Evolutionary conservation across 176 grass and related monocot species (phyloP).

Genomic region (Canna indica): DNA sequence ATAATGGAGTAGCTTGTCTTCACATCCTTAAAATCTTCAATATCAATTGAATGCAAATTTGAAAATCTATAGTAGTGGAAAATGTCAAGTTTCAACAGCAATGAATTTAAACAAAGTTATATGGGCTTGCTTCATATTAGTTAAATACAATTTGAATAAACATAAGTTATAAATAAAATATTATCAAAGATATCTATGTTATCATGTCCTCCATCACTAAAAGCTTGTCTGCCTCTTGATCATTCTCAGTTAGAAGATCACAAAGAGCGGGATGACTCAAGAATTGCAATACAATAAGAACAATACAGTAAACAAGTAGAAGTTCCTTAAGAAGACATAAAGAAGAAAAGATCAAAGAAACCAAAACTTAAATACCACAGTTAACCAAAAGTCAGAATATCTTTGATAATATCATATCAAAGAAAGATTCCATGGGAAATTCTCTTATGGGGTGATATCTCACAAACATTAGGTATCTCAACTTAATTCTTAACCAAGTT

Average conservation of each 20-base stretch:
- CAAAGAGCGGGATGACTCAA: conserved; percentile 76
- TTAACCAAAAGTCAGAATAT: conserved; percentile 94
- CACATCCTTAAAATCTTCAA: conserved; percentile 76
- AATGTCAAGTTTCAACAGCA: no score
- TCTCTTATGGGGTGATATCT: neutral
- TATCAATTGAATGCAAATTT: conserved; percentile 65
- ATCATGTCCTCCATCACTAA: no score
- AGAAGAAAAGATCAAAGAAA: neutral
- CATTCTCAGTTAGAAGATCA: conserved; percentile 60
- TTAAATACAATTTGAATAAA: no score
- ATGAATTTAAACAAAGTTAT: no score
- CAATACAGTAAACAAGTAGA: neutral
- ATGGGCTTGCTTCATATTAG: no score
- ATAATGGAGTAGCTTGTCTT: conserved; percentile 79
- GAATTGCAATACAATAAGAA: conserved; percentile 41
- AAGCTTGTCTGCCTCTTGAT: conserved; percentile 60
- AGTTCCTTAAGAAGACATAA: neutral
- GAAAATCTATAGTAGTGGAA: no score
- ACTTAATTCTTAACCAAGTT: neutral
- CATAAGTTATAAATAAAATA: no score
- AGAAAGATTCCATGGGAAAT: neutral
- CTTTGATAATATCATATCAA: conserved; percentile 71
- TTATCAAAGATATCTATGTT: no score
- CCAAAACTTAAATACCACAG: conserved; percentile 42
- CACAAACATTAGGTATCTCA: neutral